Conservation (phyloP, 2,329 filamentous ascomycete species). For the Xylaria polymorpha region DNA sequence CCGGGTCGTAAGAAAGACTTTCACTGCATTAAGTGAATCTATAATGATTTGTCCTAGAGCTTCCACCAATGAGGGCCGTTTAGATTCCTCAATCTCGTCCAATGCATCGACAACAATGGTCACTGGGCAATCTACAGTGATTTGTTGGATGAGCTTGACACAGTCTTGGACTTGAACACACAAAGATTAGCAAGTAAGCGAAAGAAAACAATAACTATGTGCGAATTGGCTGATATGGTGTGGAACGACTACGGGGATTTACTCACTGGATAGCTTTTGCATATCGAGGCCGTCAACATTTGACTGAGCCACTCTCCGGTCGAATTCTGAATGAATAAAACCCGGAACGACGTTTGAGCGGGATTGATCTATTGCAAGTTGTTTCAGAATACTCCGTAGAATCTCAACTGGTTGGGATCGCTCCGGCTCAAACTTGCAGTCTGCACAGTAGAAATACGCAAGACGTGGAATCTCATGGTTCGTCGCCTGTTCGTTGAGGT, state of each 20-base stretch:
- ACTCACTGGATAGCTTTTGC: not conserved
- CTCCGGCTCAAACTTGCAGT: not conserved
- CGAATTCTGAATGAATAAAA: not conserved
- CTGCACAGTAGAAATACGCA: slow-evolving; percentile 1
- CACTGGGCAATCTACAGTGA: not conserved
- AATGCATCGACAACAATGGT: not conserved
- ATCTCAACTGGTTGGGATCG: not conserved
- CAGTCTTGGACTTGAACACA: not conserved
- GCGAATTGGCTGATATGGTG: not conserved
- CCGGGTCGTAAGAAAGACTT: not conserved
- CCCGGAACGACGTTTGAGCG: not conserved
- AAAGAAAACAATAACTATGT: not conserved
- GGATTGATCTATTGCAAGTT: not conserved
- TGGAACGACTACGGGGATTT: not conserved
- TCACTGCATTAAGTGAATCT: not conserved
- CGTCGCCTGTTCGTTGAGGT: not conserved
- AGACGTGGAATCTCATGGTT: not conserved
- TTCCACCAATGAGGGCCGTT: not conserved
- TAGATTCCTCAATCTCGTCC: not conserved
- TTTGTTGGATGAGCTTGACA: not conserved
- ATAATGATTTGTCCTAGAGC: not conserved
- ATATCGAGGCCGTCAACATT: not conserved
- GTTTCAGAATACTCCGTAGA: not conserved
- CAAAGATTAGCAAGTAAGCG: not conserved
- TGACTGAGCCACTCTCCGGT: not conserved